Percentiles rank a stretch among this genome's conserved stretches.
Conservation (phyloP, 139 green algal genomes). For the Chloropicon primus region DNA sequence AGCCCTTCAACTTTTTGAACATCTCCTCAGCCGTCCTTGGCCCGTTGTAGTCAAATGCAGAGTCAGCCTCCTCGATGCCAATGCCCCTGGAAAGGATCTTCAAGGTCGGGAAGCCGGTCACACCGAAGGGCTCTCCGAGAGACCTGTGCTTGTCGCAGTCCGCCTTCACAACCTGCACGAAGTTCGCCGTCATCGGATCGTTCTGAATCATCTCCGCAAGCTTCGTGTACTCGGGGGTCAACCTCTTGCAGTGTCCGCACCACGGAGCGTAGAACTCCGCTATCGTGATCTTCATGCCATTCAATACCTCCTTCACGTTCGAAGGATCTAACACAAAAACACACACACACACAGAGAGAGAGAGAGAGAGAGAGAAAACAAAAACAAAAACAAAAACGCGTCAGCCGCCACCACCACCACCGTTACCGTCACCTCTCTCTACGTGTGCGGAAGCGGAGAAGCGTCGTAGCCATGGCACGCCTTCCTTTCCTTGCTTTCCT, state of each 20-base stretch:
- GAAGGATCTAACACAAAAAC: background rate
- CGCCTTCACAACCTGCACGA: background rate
- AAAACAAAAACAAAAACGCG: too few species aligned
- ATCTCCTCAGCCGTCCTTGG: background rate
- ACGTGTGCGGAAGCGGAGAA: too few species aligned
- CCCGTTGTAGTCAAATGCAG: background rate
- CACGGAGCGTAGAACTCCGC: slow-evolving; percentile 18
- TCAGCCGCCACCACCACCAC: too few species aligned
- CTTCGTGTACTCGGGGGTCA: slow-evolving; percentile 7
- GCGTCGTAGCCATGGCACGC: too few species aligned
- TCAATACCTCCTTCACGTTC: background rate
- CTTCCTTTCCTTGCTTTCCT: too few species aligned
- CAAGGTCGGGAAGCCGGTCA: background rate
- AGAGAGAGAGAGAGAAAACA: background rate
- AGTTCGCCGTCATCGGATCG: background rate
- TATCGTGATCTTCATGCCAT: background rate
- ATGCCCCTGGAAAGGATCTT: background rate
- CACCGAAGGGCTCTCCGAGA: background rate
- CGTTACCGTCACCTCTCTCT: too few species aligned
- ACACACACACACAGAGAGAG: background rate
- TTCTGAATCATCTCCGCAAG: background rate
- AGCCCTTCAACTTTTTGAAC: background rate
- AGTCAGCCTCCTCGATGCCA: background rate
- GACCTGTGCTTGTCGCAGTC: background rate
- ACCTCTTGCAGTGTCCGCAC: slow-evolving; percentile 12